Conservation (phyloP, 2,329 filamentous ascomycete species). For the Orbilia oligospora region DNA sequence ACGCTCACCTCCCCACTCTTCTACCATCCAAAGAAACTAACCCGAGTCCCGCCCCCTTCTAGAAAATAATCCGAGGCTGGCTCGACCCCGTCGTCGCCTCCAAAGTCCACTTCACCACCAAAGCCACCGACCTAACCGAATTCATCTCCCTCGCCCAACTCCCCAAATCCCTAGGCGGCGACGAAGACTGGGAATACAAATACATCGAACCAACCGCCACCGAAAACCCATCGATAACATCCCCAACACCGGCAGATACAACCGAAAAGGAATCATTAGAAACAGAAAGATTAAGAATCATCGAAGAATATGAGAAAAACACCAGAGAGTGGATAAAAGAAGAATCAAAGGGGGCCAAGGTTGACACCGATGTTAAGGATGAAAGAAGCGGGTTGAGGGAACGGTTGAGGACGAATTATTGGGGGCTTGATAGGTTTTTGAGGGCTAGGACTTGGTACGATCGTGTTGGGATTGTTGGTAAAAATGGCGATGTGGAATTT, state of each 20-base stretch:
- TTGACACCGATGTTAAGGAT: slow-evolving; percentile 68
- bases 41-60: not conserved
- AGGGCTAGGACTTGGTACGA: slow-evolving; percentile 89
- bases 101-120: slow-evolving; percentile 95
- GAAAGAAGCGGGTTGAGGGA: slow-evolving; percentile 76
- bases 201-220: slow-evolving; percentile 82
- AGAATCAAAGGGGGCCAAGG: slow-evolving; percentile 66
- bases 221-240: slow-evolving; percentile 83
- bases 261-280: slow-evolving; percentile 72
- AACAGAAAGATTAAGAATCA: slow-evolving; percentile 75
- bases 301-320: slow-evolving; percentile 79
- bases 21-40: not conserved
- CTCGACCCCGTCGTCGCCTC: slow-evolving; percentile 94
- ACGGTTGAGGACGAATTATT: slow-evolving; percentile 81
- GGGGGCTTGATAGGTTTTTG: slow-evolving; percentile 88
- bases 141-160: slow-evolving; percentile 81
- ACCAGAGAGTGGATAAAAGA: slow-evolving; percentile 81
- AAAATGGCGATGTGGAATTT: slow-evolving; percentile 79
- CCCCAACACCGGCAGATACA: slow-evolving; percentile 67
- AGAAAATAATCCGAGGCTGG: slow-evolving; percentile 94
- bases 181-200: slow-evolving; percentile 85
- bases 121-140: slow-evolving; percentile 80
- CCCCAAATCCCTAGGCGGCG: slow-evolving; percentile 85
- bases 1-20: slow-evolving; percentile 8
- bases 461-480: slow-evolving; percentile 79